Evolutionary conservation across 495 filamentous ascomycete species (phyloP), one percentile per base, ranked within the genome.

Genomic region (Cryomyces antarcticus): DNA sequence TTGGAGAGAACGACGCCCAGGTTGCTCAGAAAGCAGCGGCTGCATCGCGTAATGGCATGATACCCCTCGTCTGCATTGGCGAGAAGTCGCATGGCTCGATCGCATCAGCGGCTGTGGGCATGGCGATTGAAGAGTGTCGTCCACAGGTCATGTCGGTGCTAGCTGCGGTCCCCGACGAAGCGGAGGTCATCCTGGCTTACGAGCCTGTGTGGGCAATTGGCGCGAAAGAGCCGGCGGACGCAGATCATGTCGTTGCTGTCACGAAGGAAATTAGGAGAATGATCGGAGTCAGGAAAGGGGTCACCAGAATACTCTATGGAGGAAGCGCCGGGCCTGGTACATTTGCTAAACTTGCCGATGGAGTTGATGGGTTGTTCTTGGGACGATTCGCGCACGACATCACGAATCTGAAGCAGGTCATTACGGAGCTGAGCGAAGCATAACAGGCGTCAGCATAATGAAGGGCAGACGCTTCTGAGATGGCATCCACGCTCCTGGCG

Each of bases 181-280:
- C 68, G 1, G 72, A 84, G n/a, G 69, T 88, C 13, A 73, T 87
- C 10, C 67, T 89, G 34, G 84, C 82, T 4, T 93, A 93, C 55
- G 84, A 93, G 63, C 83, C 83, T 7, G 80, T 88, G 1, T 92
- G 83, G 83, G 83, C 82, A 0, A 92, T 92, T 59, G 83, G 83
- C 3, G 70, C 80, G 28, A 61, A 63, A 0, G 65, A 73, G 49
- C 82, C 83, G n/a, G 84, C 84, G 4, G 62, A 63, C 6, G 68
- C 72, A 28, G 73, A 78, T 44, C 75, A 89, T 58, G 81, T 93
- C 4, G 64, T 70, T 4, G 68, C 63, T 31, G 82, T 87, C n/a
- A 72, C 79, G 38, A 62, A 66, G 48, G 67, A 67, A 5, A 62
- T 92, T 36, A 64, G 75, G 33, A 49, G 56, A 13, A 45, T 56